Base-by-base conservation (phyloP, 1,284 basidiomycete species). In the Phellinidium pouzarii region DNA sequence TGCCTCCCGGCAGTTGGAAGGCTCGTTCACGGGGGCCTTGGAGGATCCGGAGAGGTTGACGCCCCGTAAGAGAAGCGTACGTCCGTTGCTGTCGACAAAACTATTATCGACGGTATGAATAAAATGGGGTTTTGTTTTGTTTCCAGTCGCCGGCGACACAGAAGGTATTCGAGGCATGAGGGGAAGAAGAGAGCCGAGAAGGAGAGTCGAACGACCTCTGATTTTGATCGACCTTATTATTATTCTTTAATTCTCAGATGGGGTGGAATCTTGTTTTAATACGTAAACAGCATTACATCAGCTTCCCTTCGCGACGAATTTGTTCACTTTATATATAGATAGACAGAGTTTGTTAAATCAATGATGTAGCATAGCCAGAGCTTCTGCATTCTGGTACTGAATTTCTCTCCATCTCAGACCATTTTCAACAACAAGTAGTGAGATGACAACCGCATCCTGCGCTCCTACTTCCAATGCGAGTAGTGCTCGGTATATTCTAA, bases 31-130 rank as follows among this genome's bases (percentile, higher is more conserved):
- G 0, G 95, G 94, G 0, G 84, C 84, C 66, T 99, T 98, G 48
- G 84, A 80, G 0, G 88, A 84, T 2, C 91, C 93, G 5, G 91
- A 90, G 50, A 98, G 80, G 68, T 99, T 98, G 53, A 98, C 86
- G 34, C 95, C 95, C 40, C 95, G 84, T 0, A 99, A 75, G 23
- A 98, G 73, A 19, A 97, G 71, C 0, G 87, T 87, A 41, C 95
- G 83, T 8, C 94, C 94, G 49, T 77, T 68, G 46, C 77, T 80
- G 71, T 97, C 93, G 62, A 92, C 82, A 66, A 97, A 98, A 61
- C 85, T 80, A 59, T 80, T 77, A 42, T 78, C 72, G 23, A 78
- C 70, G 26, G 88, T 87, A 68, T 91, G 85, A 27, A 91, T 73
- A 65, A 74, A 87, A 58, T 76, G 66, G 0, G 67, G 58, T 0